Conservation (phyloP, 805 yeast species). For the Candida loeiensis region DNA sequence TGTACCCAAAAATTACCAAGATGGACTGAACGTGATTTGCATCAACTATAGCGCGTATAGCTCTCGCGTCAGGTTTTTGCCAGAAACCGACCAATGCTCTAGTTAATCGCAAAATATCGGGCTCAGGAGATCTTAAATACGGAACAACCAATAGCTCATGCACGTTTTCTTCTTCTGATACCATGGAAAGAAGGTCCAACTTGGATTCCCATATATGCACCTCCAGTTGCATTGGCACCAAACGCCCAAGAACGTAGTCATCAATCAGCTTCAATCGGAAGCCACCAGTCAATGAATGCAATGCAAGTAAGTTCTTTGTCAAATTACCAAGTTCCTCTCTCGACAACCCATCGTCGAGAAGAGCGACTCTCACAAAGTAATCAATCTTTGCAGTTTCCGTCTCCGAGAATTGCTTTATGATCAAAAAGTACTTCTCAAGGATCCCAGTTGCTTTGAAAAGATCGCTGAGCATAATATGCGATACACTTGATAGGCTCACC, state of each 20-base stretch:
- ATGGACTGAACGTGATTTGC: not conserved
- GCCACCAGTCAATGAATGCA: slow-evolving; percentile 10
- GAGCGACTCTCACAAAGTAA: slow-evolving; percentile 15
- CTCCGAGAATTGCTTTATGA: not conserved
- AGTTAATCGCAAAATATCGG: not conserved
- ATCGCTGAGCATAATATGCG: slow-evolving; percentile 4
- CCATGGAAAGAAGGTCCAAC: not conserved
- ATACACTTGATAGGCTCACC: slow-evolving; percentile 16
- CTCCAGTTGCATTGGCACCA: not conserved
- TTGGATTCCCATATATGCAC: not conserved
- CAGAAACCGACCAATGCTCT: not conserved
- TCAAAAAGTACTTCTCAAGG: not conserved
- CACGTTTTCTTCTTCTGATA: not conserved
- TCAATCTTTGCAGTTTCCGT: slow-evolving; percentile 11
- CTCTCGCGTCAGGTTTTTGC: not conserved
- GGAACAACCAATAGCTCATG: not conserved
- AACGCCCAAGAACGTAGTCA: slow-evolving; percentile 12
- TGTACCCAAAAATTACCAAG: slow-evolving; percentile 1
- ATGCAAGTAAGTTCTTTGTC: slow-evolving; percentile 10
- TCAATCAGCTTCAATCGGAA: slow-evolving; percentile 18
- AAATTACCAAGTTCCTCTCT: slow-evolving; percentile 13
- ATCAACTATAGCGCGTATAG: not conserved
- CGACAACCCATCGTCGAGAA: slow-evolving; percentile 16
- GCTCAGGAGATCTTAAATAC: not conserved
- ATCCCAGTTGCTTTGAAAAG: slow-evolving; percentile 2